A percentile compares a stretch with the other conserved stretches of the same genome.
phyloP scores from a whole-genome alignment of 129 eudicot genomes.

The Ambrosia artemisiifolia region DNA sequence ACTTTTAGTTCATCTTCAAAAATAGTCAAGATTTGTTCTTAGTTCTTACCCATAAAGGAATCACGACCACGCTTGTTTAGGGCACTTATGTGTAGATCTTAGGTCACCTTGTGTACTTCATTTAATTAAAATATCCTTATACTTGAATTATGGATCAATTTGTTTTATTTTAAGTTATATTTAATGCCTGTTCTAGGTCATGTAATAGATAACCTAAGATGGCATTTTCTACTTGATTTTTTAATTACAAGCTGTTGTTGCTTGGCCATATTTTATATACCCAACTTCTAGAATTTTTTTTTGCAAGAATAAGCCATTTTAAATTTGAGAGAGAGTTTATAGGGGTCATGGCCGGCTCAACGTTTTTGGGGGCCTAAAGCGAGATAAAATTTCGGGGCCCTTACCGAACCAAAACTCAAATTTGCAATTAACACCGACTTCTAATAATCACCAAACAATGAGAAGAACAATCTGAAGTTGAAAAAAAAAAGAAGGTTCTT shows the following conservation, averaged over 20 bases:
- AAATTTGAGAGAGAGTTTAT: no score
- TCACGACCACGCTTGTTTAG: conserved; percentile 15
- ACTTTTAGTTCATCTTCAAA: conserved; percentile 37
- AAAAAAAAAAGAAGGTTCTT: no score
- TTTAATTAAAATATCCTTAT: neutral
- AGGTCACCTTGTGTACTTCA: conserved; percentile 40
- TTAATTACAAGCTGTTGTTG: conserved; percentile 33
- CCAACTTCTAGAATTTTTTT: no score
- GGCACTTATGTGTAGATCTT: conserved; percentile 34
- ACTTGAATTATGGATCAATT: conserved; percentile 28
- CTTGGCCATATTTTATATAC: neutral
- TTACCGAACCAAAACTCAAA: no score
- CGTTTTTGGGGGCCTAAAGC: no score
- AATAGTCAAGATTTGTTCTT: conserved; percentile 44
- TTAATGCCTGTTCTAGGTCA: conserved; percentile 26
- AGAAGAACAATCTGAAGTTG: no score
- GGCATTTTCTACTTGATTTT: conserved; percentile 32
- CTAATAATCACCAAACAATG: no score
- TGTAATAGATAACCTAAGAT: conserved; percentile 54
- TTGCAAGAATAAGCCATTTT: no score
- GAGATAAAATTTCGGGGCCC: no score
- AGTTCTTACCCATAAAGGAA: conserved; percentile 37
- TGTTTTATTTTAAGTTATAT: conserved; percentile 20
- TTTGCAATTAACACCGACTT: no score
- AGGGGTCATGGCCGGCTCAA: no score